Conservation (phyloP, 2,329 filamentous ascomycete genomes). For the Sphaceloma murrayae region DNA sequence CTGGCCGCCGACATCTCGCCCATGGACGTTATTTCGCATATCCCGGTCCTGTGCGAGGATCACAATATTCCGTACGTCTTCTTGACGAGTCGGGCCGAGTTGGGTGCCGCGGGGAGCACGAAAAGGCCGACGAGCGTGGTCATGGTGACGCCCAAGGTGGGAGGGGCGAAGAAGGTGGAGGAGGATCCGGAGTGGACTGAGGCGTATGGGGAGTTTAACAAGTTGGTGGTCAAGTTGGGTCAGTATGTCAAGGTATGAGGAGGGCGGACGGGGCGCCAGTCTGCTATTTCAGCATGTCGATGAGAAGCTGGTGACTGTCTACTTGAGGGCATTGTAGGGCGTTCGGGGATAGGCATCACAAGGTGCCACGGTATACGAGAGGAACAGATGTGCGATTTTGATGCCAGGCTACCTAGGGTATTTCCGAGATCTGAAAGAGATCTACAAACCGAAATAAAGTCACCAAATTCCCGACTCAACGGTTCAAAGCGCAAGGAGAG, state of each 20-base stretch:
- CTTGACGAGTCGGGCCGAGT: constrained; percentile 81
- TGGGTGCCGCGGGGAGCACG: constrained; percentile 85
- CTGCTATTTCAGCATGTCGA: no score
- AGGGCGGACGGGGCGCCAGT: no score
- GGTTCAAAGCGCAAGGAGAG: no score
- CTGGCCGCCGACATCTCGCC: constrained; percentile 96
- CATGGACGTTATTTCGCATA: constrained; percentile 97
- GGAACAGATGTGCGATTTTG: neutral
- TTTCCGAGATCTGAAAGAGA: neutral
- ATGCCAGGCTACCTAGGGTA: constrained; percentile 13
- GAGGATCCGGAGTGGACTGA: constrained; percentile 38
- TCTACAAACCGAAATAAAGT: constrained; percentile 1
- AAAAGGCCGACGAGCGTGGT: constrained; percentile 96
- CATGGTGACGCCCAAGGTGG: constrained; percentile 56
- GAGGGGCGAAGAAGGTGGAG: constrained; percentile 40
- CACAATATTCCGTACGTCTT: constrained; percentile 97
- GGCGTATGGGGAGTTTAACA: constrained; percentile 43
- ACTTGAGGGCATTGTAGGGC: constrained; percentile 5
- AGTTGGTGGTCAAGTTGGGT: constrained; percentile 50
- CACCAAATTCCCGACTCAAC: no score
- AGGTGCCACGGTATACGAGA: neutral
- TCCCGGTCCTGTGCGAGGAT: constrained; percentile 95
- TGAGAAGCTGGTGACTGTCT: no score
- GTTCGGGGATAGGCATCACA: constrained; percentile 3
- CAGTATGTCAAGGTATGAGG: constrained; percentile 45